Percentiles rank a stretch among this genome's conserved stretches.
Evolutionary conservation across 2,329 filamentous ascomycete genomes (phyloP).

Genomic region (Fusarium coicis): DNA sequence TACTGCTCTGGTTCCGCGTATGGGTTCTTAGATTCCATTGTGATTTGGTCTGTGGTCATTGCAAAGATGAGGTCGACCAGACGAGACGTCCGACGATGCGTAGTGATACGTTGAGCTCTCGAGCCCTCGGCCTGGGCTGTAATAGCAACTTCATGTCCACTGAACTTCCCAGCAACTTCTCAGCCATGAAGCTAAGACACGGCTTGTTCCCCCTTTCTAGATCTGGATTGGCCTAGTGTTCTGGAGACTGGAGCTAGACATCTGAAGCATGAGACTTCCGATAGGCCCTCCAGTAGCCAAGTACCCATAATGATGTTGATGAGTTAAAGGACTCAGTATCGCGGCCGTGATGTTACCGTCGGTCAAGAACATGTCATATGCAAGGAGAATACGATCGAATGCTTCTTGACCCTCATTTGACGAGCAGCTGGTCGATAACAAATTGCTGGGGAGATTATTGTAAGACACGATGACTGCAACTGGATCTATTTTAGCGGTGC

Average conservation of each 20-base stretch:
- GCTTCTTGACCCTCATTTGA: not conserved
- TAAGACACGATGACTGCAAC: not conserved
- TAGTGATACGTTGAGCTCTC: not conserved
- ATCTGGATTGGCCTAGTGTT: not conserved
- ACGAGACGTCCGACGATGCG: no score
- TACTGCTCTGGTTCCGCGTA: conserved; percentile 22
- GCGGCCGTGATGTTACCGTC: not conserved
- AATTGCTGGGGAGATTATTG: not conserved
- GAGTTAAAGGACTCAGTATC: not conserved
- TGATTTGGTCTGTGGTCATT: rapidly evolving
- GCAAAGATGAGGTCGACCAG: rapidly evolving
- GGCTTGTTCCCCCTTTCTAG: not conserved
- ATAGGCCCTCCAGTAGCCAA: not conserved
- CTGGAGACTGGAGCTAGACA: not conserved
- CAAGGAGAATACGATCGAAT: no score
- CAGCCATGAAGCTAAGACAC: not conserved
- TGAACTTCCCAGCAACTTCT: not conserved
- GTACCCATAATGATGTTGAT: not conserved
- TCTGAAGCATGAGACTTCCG: not conserved
- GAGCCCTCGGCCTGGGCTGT: not conserved
- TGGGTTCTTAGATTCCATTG: not conserved
- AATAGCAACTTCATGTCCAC: not conserved
- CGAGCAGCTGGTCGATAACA: not conserved
- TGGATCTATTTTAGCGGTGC: not conserved
- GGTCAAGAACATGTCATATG: no score